A percentile compares a stretch with the other conserved stretches of the same genome.
Conservation (phyloP, 2,329 filamentous ascomycete genomes). For the Fusarium torulosum region DNA sequence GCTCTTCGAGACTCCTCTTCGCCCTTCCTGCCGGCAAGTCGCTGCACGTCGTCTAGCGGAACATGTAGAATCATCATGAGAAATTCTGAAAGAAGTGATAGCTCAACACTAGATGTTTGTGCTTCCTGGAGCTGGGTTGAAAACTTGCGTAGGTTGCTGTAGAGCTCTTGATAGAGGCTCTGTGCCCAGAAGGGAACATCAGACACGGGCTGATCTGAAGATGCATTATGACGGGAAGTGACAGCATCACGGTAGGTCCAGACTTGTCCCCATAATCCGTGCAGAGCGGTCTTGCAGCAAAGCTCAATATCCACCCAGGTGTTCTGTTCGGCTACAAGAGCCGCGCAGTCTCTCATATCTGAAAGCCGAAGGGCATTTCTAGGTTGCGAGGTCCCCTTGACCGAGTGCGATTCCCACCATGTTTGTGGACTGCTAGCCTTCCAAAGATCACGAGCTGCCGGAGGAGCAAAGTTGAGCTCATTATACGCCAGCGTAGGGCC, state of each 20-base stretch:
- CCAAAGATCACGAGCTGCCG: slow-evolving; percentile 43
- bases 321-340: slow-evolving; percentile 36
- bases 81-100: slow-evolving; percentile 41
- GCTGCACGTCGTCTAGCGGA: slow-evolving; percentile 40
- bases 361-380: slow-evolving; percentile 36
- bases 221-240: slow-evolving; percentile 18
- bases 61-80: slow-evolving; percentile 47
- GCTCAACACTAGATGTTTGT: slow-evolving; percentile 21
- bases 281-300: slow-evolving; percentile 35
- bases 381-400: slow-evolving; percentile 20
- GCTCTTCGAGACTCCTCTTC: slow-evolving; percentile 41
- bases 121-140: slow-evolving; percentile 29
- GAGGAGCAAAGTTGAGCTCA: slow-evolving; percentile 42
- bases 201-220: slow-evolving; percentile 10
- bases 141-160: slow-evolving; percentile 34
- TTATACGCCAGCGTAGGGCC: slow-evolving; percentile 41
- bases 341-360: slow-evolving; percentile 33
- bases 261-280: slow-evolving; percentile 46
- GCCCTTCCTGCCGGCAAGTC: slow-evolving; percentile 38
- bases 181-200: slow-evolving; percentile 38
- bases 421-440: slow-evolving; percentile 33
- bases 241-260: slow-evolving; percentile 44
- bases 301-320: slow-evolving; percentile 37
- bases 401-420: slow-evolving; percentile 38
- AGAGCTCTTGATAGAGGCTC: slow-evolving; percentile 43